These are phyloP conservation scores for Pseudopyricularia javanii DNA, from an alignment of 2,329 filamentous ascomycete genomes.

Conservation along the genomic window DNA sequence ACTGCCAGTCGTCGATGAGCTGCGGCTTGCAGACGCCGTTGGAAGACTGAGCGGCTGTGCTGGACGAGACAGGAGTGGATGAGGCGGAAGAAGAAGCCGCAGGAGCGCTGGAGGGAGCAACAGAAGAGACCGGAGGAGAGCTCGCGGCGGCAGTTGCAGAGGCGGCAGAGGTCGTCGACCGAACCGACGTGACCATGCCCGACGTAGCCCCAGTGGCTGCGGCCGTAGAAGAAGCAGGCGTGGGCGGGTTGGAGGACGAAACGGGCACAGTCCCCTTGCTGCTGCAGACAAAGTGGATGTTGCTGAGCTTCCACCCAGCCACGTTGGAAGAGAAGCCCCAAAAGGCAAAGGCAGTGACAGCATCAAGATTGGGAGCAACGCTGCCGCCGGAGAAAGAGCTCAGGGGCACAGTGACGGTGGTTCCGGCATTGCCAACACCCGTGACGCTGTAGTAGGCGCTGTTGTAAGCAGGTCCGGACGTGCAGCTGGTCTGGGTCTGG, in stretches of 20 bases:
- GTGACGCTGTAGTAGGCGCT: constrained; percentile 8
- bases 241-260: no score
- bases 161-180: constrained; percentile 6
- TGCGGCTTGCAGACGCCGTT: constrained; percentile 12
- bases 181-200: no score
- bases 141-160: constrained; percentile 14
- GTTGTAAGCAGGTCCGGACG: constrained; percentile 20
- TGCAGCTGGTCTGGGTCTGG: constrained; percentile 6
- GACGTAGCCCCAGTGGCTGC: no score
- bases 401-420: constrained; percentile 8
- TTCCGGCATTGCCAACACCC: constrained; percentile 6
- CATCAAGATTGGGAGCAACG: constrained; percentile 27
- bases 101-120: neutral
- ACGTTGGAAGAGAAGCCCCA: constrained; percentile 5
- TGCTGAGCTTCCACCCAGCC: constrained; percentile 6
- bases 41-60: constrained; percentile 6
- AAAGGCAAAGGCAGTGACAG: constrained; percentile 7
- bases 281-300: constrained; percentile 8
- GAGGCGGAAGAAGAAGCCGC: constrained; percentile 1
- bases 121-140: constrained; percentile 9
- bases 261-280: constrained; percentile 1
- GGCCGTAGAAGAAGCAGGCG: no score
- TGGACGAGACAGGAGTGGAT: neutral
- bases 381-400: constrained; percentile 18
- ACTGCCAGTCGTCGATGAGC: constrained; percentile 45